Conservation (phyloP, 2,329 filamentous ascomycete genomes). For the Didymella arachidicola region DNA sequence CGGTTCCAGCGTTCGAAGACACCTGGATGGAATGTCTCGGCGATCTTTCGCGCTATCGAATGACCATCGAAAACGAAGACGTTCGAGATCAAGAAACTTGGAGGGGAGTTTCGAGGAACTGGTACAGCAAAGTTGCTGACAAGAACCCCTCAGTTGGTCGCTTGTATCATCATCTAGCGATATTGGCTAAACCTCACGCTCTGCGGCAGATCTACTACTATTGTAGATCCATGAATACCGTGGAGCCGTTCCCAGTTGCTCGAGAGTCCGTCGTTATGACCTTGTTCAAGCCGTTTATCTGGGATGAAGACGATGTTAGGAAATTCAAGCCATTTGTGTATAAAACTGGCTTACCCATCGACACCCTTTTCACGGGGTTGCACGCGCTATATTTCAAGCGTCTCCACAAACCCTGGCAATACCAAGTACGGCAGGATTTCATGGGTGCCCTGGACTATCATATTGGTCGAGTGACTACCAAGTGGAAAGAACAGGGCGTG, state of each 20-base stretch:
- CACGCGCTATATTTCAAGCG: too few relatives aligned
- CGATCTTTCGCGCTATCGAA: constrained; percentile 82
- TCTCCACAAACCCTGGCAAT: too few relatives aligned
- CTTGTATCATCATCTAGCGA: constrained; percentile 88
- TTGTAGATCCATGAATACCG: constrained; percentile 72
- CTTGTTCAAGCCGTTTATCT: too few relatives aligned
- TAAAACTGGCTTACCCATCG: too few relatives aligned
- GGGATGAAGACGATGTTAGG: too few relatives aligned
- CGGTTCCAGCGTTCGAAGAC: constrained; percentile 80
- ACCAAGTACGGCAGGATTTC: too few relatives aligned
- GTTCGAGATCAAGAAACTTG: constrained; percentile 78
- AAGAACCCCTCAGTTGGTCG: constrained; percentile 77
- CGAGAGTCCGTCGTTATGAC: constrained; percentile 73
- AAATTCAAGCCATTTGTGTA: too few relatives aligned
- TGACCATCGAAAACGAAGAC: constrained; percentile 90
- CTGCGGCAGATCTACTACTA: constrained; percentile 78
- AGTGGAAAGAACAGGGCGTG: constrained; percentile 47
- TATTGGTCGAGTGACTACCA: constrained; percentile 60
- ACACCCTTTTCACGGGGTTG: too few relatives aligned
- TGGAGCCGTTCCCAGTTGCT: constrained; percentile 71
- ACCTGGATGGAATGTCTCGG: constrained; percentile 96
- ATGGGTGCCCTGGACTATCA: constrained; percentile 63
- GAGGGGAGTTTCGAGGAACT: constrained; percentile 79
- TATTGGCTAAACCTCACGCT: constrained; percentile 73
- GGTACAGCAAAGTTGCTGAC: constrained; percentile 82